Conservation (phyloP, 495 filamentous ascomycete species). For the Penicillium antarcticum region DNA sequence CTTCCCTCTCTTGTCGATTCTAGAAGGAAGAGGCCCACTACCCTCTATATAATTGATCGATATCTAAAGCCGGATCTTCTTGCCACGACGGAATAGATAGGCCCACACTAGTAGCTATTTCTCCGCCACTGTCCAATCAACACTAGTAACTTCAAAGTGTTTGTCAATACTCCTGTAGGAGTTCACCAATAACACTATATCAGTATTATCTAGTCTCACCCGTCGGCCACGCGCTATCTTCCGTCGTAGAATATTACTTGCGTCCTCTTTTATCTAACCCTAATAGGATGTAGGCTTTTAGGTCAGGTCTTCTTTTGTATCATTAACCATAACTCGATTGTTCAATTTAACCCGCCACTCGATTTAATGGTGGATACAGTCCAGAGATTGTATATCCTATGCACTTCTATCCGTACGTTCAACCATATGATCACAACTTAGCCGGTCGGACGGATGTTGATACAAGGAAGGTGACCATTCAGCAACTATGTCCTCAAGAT, state of each 20-base stretch:
- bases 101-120: constrained; percentile 7
- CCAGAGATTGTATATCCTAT: constrained; percentile 36
- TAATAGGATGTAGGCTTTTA: constrained; percentile 23
- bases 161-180: constrained; percentile 3
- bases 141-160: constrained; percentile 9
- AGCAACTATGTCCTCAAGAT: constrained; percentile 13
- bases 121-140: constrained; percentile 7
- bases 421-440: constrained; percentile 7
- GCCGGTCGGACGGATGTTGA: constrained; percentile 3
- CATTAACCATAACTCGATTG: constrained; percentile 25
- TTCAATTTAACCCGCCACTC: constrained; percentile 34
- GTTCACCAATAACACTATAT: constrained; percentile 9
- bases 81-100: constrained; percentile 11
- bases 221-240: constrained; percentile 10
- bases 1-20: constrained; percentile 18
- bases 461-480: constrained; percentile 10
- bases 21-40: constrained; percentile 3
- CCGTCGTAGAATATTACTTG: constrained; percentile 7
- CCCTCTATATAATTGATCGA: constrained; percentile 18
- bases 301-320: constrained; percentile 30
- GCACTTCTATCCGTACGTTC: constrained; percentile 17
- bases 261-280: constrained; percentile 15
- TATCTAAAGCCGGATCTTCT: constrained; percentile 12
- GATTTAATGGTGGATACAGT: constrained; percentile 34
- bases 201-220: constrained; percentile 17